Conservation (phyloP, 148 eudicot species). For the Mesembryanthemum crystallinum region DNA sequence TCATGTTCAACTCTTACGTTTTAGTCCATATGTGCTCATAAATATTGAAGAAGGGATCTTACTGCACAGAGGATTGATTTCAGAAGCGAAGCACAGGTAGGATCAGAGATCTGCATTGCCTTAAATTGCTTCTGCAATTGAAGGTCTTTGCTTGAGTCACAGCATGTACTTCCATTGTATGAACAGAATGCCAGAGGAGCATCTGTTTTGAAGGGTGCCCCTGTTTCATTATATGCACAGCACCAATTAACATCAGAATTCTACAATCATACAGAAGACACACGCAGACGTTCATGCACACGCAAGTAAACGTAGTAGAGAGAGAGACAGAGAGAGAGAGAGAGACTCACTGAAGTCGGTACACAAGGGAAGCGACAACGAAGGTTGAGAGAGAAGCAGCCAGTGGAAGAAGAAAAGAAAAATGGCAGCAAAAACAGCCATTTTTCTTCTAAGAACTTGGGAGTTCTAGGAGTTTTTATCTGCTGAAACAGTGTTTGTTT, state of each 20-base stretch:
- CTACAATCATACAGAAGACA: background rate
- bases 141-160: constrained; percentile 57
- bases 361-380: constrained; percentile 67
- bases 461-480: background rate
- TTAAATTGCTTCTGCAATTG: constrained; percentile 55
- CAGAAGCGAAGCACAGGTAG: constrained; percentile 66
- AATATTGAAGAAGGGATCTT: constrained; percentile 22
- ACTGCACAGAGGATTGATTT: constrained; percentile 84
- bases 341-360: constrained; percentile 62
- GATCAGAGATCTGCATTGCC: constrained; percentile 69
- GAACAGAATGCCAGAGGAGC: constrained; percentile 53
- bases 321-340: constrained; percentile 14
- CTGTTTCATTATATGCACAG: constrained; percentile 29
- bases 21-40: background rate
- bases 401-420: constrained; percentile 32
- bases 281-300: background rate
- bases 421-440: constrained; percentile 29
- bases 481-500: background rate
- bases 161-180: constrained; percentile 69
- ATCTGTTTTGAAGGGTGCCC: constrained; percentile 52
- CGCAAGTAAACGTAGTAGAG: background rate
- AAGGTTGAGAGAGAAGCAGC: constrained; percentile 37
- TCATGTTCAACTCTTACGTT: background rate
- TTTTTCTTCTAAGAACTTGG: background rate
- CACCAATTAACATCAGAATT: background rate